Conservation (phyloP, 208 protist species). For the Vickermania spadyakhi region DNA sequence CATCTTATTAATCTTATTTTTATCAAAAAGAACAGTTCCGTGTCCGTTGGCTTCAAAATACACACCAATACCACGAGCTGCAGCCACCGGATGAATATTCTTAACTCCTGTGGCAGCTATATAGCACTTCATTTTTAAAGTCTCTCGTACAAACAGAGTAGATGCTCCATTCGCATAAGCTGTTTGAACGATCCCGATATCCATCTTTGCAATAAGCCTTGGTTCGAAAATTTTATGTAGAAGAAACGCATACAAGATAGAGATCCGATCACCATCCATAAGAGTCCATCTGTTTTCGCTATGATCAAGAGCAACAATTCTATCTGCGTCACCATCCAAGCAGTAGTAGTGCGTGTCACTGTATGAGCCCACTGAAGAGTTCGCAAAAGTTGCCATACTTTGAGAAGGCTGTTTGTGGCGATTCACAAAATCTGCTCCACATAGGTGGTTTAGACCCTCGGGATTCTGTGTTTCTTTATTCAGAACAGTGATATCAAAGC, state of each 20-base stretch:
- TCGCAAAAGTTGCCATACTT: slow-evolving; percentile 22
- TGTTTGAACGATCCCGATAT: slow-evolving; percentile 91
- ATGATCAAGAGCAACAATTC: slow-evolving; percentile 74
- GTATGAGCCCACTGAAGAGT: slow-evolving; percentile 2
- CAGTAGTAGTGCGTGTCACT: slow-evolving; percentile 59
- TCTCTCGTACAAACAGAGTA: slow-evolving; percentile 60
- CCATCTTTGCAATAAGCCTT: slow-evolving; percentile 18
- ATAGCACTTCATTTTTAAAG: slow-evolving; percentile 36
- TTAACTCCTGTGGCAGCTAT: slow-evolving; percentile 91
- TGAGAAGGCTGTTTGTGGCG: slow-evolving; percentile 27
- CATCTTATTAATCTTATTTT: slow-evolving; percentile 4
- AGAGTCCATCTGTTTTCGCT: slow-evolving; percentile 20
- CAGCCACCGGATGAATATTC: slow-evolving; percentile 87
- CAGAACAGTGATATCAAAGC: slow-evolving; percentile 38
- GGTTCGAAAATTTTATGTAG: slow-evolving; percentile 39
- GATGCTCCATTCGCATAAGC: slow-evolving; percentile 94
- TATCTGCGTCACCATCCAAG: slow-evolving; percentile 93
- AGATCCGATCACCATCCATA: slow-evolving; percentile 79
- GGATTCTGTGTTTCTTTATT: slow-evolving; percentile 25
- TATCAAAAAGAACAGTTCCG: slow-evolving; percentile 87
- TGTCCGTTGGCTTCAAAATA: slow-evolving; percentile 97
- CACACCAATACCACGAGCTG: slow-evolving; percentile 84
- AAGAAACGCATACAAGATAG: slow-evolving; percentile 58
- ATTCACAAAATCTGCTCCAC: slow-evolving; percentile 90
- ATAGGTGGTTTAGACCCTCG: slow-evolving; percentile 56